Percentiles rank a stretch among this genome's conserved stretches.
These are phyloP conservation scores for Pecoramyces ruminantium DNA, from an alignment of 192 early-diverging fungal genomes.

Conservation along the genomic window DNA sequence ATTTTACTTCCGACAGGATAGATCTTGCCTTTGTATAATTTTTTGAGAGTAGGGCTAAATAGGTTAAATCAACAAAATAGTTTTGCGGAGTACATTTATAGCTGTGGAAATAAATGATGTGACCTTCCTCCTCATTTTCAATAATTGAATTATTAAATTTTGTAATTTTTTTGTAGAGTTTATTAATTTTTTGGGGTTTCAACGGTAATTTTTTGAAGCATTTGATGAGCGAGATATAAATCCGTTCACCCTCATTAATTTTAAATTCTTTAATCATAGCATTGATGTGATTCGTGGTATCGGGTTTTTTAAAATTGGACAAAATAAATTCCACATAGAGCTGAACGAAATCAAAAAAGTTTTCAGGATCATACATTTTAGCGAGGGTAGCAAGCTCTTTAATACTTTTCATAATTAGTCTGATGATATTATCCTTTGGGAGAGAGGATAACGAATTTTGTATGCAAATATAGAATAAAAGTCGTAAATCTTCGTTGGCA, in stretches of 20 bases:
- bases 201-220: not conserved
- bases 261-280: not conserved
- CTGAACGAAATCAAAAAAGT: not conserved
- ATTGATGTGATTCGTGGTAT: not conserved
- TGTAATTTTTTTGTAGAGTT: not conserved
- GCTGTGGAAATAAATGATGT: not conserved
- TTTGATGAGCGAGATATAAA: not conserved
- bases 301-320: not conserved
- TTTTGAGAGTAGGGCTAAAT: not conserved
- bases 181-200: not conserved
- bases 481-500: not conserved
- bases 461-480: not conserved
- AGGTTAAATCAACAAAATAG: not conserved
- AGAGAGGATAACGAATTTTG: not conserved
- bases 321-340: not conserved
- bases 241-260: not conserved
- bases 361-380: not conserved
- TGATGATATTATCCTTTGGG: not conserved
- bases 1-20: not conserved
- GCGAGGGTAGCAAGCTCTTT: not conserved
- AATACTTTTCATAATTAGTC: not conserved
- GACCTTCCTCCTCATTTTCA: not conserved
- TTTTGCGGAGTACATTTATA: not conserved
- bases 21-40: not conserved
- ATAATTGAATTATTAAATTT: not conserved